Evolutionary conservation across 768 basidiomycete species (phyloP).

Genomic region (Lyophyllum atratum): DNA sequence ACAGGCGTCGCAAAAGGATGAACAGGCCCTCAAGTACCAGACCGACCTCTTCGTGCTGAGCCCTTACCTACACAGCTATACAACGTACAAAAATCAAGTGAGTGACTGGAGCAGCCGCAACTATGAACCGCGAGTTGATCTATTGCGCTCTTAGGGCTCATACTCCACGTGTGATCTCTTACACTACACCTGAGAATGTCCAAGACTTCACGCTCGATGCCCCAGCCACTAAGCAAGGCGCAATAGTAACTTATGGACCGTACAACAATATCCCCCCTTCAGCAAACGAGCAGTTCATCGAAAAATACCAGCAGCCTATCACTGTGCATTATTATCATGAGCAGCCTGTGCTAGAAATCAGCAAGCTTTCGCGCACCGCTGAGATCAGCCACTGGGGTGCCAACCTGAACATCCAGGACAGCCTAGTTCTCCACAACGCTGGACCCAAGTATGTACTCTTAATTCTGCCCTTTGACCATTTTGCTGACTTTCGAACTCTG

Average conservation of each 20-base stretch:
- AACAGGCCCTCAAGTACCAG: conserved; percentile 78
- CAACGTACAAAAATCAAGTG: conserved; percentile 90
- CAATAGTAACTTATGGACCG: conserved; percentile 87
- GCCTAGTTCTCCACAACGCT: conserved; percentile 82
- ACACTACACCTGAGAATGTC: conserved; percentile 65
- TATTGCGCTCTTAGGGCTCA: conserved; percentile 52
- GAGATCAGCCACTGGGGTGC: conserved; percentile 98
- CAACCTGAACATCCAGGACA: conserved; percentile 92
- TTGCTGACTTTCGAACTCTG: conserved; percentile 1
- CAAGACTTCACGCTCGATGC: conserved; percentile 62
- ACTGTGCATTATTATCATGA: conserved; percentile 81
- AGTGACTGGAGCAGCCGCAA: conserved; percentile 23
- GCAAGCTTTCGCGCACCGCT: conserved; percentile 68
- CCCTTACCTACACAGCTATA: conserved; percentile 76
- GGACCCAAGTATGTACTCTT: conserved; percentile 75
- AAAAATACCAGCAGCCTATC: conserved; percentile 63
- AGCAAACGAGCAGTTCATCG: conserved; percentile 53
- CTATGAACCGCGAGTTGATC: neutral
- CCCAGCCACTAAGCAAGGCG: conserved; percentile 70
- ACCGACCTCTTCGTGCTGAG: conserved; percentile 81
- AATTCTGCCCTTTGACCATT: neutral
- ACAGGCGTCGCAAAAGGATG: conserved; percentile 70
- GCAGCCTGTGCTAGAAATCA: conserved; percentile 79
- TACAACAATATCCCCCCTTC: conserved; percentile 76
- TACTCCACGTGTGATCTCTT: conserved; percentile 68